Evolutionary conservation across 352 stramenopile species (phyloP), one percentile per base, ranked within the genome.

Genomic region (Pythium guiyangense): DNA sequence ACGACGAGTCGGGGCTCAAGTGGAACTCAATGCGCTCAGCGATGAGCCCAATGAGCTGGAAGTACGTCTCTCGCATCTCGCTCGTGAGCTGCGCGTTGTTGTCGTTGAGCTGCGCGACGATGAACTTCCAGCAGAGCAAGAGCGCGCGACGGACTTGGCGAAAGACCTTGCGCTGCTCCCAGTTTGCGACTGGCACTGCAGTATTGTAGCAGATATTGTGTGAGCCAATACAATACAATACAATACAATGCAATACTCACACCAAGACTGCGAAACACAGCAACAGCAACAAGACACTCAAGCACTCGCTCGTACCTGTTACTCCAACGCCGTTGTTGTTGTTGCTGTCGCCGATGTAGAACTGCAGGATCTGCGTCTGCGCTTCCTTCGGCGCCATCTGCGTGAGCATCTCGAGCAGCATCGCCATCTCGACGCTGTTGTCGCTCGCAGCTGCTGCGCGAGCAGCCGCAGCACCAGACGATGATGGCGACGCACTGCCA

Each of bases 1-100:
- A n/a, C 18, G 40, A 61, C 4, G 45, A 59, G 17, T 74, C 69
- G 0, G 27, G 35, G 5, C 55, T 67, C 47, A 90, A 50, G 46
- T 85, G 74, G 57, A 88, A 90, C 63, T 90, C 78, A 14, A 83
- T 72, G 17, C 78, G 67, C 57, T 90, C 76, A 5, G 79, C 73
- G 52, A 88, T 88, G 35, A 86, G 63, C 0, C 62, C 64, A 26
- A 90, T 69, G 6, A 90, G 53, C 58, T 87, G 73, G 64, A 83
- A 86, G 62, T 85, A 86, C 53, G 80, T 66, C 45, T 86, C 74
- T 25, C 58, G 55, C 20, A 64, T 66, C 18, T 81, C 77, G 27
- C 64, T 68, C 3, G 49, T 58, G 31, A 82, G 54, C 8, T 69
- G 53, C 22, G 39, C 39, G 12, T 51, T 55, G 25, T 85, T 66